Evolutionary conservation across 148 eudicot species (phyloP).

Genomic region (Salicornia ramosissima): DNA sequence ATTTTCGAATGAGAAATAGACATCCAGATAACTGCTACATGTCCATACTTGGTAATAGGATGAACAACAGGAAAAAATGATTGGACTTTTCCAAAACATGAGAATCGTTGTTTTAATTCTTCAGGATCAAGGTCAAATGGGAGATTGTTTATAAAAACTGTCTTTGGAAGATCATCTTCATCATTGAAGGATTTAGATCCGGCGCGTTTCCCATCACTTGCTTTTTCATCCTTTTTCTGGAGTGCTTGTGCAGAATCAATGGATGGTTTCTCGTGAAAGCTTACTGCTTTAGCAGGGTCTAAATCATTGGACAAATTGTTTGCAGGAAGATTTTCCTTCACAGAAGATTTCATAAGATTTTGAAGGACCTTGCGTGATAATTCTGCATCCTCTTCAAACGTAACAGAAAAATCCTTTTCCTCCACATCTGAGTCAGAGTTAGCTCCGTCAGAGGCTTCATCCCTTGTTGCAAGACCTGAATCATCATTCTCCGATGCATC

Average conservation of each 20-base stretch:
- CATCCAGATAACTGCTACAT: conserved; percentile 2
- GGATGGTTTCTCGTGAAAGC: conserved; percentile 22
- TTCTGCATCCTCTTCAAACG: conserved; percentile 77
- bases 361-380: conserved; percentile 76
- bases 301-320: conserved; percentile 23
- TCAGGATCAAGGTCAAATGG: conserved; percentile 74
- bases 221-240: conserved; percentile 23
- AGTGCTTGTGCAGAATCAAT: conserved; percentile 25
- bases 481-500: conserved; percentile 50
- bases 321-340: conserved; percentile 30
- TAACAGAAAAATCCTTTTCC: conserved; percentile 39
- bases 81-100: conserved; percentile 77
- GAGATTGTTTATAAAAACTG: conserved; percentile 77
- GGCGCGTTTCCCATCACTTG: conserved; percentile 22
- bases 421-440: conserved; percentile 38
- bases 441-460: conserved; percentile 32
- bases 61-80: conserved; percentile 79
- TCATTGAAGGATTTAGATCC: conserved; percentile 26
- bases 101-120: conserved; percentile 89
- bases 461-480: conserved; percentile 22
- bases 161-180: conserved; percentile 65
- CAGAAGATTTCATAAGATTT: conserved; percentile 55
- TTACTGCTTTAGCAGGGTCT: conserved; percentile 19
- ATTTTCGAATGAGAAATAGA: neutral
- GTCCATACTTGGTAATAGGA: conserved; percentile 70